A percentile compares a stretch with the other conserved stretches of the same genome.
Evolutionary conservation across 176 grass and related monocot genomes (phyloP).

Genomic region (Cocos nucifera): DNA sequence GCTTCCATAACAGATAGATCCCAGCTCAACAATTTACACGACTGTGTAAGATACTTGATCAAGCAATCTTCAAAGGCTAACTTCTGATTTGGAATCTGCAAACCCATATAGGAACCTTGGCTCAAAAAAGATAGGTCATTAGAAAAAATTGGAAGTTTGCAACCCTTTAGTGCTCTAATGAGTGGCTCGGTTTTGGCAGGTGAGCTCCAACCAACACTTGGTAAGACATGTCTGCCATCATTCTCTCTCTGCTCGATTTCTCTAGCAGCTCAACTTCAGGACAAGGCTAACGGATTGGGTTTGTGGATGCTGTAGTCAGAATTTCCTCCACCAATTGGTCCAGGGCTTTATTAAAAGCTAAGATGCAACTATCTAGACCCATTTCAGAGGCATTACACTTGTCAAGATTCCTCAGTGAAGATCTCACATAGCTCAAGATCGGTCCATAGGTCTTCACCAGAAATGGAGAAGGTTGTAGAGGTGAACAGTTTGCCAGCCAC

Average conservation of each 20-base stretch:
- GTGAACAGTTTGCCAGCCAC: slow-evolving; percentile 56
- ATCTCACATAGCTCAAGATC: slow-evolving; percentile 48
- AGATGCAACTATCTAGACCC: slow-evolving; percentile 59
- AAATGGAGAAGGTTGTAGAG: slow-evolving; percentile 42
- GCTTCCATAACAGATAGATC: too few species aligned
- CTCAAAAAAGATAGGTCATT: too few species aligned
- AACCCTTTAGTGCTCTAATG: slow-evolving; percentile 29
- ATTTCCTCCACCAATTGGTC: too few species aligned
- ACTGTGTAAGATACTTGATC: too few species aligned
- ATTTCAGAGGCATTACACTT: slow-evolving; percentile 27
- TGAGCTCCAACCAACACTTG: slow-evolving; percentile 51
- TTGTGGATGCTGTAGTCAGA: too few species aligned
- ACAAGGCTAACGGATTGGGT: slow-evolving; percentile 49
- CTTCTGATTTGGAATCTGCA: too few species aligned
- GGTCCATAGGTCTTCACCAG: slow-evolving; percentile 47
- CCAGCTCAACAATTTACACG: too few species aligned
- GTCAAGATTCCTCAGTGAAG: slow-evolving; percentile 32
- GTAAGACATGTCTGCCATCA: slow-evolving; percentile 53
- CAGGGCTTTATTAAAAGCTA: slow-evolving; percentile 64
- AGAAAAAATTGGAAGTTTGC: neutral
- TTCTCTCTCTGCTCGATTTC: slow-evolving; percentile 35
- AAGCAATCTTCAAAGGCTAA: too few species aligned
- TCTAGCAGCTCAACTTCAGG: slow-evolving; percentile 52
- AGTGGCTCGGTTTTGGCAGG: slow-evolving; percentile 42
- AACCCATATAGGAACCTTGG: too few species aligned